Base-by-base conservation (phyloP, 768 basidiomycete genomes). In the Rhizopogon vinicolor region DNA sequence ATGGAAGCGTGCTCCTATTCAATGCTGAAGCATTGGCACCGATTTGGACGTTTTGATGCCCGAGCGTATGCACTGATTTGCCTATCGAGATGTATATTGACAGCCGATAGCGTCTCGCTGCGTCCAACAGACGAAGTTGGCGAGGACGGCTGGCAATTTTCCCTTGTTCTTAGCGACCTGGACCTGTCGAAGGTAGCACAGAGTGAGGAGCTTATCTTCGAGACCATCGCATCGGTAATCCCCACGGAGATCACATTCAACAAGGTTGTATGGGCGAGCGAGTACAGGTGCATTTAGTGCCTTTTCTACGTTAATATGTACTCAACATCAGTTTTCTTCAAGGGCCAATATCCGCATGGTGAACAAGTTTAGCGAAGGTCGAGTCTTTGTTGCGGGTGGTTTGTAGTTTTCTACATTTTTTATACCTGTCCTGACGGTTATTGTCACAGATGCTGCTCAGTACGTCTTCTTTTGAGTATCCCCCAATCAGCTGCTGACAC, bases 301-400 rank as follows among this genome's bases (percentile, higher is more conserved):
- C 3, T 37, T 37, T 10, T 37, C 12, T 37, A 10, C 13, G 35
- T 37, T 5, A 5, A 12, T 12, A 10, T 37, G 35, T 12, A 13
- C 4, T 13, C 35, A 37, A 13, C 31, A 33, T 33, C 31, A 33
- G 1, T 37, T 14, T 58, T 3, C 28, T 55, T 19, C 22, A 63
- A 5, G 62, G 42, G 42, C 55, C 3, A 63, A 59, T 39, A 45
- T 59, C 16, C 41, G 52, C 28, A 44, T 60, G 48, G 58, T 54
- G 9, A 44, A 60, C 19, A 46, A 56, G n/a, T 58, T 63, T 48
- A 28, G 43, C 13, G 29, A 52, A 22, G 62, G 53, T 5, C 50
- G 61, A 25, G 58, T 60, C 8, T 62, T 63, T 51, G 40, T 63
- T 19, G 55, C 44, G 7, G 62, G 61, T 50, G 62, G 62, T 60